Conservation (phyloP, 2,329 filamentous ascomycete genomes). For the Cladosporium sp. region DNA sequence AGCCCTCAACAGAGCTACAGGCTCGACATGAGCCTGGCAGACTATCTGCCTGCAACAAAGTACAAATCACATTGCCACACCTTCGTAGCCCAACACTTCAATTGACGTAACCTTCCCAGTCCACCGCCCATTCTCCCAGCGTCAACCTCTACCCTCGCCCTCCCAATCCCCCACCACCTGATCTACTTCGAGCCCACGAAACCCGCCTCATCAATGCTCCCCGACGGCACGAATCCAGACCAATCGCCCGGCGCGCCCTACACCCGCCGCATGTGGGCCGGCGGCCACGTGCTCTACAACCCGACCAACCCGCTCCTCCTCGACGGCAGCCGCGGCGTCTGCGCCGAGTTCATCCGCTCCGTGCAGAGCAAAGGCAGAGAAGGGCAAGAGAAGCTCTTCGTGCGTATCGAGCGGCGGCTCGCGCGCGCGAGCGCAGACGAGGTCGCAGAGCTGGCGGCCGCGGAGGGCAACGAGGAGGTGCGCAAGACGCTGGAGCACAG, state of each 20-base stretch:
- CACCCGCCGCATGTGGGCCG: constrained; percentile 82
- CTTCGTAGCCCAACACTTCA: constrained; percentile 24
- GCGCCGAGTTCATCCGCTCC: constrained; percentile 50
- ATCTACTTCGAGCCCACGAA: constrained; percentile 80
- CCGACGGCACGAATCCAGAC: constrained; percentile 80
- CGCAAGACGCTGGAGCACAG: constrained; percentile 34
- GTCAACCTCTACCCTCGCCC: constrained; percentile 31
- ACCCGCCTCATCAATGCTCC: constrained; percentile 61
- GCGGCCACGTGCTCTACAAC: constrained; percentile 66
- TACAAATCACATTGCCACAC: constrained; percentile 8
- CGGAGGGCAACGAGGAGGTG: constrained; percentile 38
- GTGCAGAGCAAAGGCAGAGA: constrained; percentile 52
- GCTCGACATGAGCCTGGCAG: constrained; percentile 62
- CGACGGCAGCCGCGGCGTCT: constrained; percentile 43
- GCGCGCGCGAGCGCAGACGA: constrained; percentile 33
- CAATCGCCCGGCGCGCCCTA: constrained; percentile 75
- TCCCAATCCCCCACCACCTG: constrained; percentile 74
- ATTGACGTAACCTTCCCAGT: constrained; percentile 25
- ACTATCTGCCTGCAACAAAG: constrained; percentile 49
- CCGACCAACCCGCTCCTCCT: constrained; percentile 34
- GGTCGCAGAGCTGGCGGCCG: constrained; percentile 37
- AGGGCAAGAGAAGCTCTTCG: constrained; percentile 59
- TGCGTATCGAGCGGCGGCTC: constrained; percentile 59
- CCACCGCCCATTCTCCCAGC: constrained; percentile 35
- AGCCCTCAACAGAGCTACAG: constrained; percentile 64